Conservation (phyloP, 345 rosid genomes). For the Kernera saxatilis region DNA sequence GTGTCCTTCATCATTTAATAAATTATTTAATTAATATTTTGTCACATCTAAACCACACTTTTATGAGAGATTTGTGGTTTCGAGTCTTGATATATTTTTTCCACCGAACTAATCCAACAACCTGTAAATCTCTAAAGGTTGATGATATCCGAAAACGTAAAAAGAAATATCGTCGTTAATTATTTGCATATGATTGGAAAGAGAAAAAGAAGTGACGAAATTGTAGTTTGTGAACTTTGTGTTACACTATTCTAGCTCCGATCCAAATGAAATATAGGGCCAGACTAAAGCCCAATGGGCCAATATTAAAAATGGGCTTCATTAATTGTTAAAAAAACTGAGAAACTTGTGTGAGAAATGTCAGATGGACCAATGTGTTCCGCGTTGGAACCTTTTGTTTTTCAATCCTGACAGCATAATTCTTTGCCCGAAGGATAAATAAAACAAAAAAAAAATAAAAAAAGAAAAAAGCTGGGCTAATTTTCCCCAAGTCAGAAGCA, state of each 20-base stretch:
- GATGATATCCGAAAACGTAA: background rate
- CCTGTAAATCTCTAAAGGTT: background rate
- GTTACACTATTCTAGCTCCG: background rate
- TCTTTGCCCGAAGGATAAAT: constrained; percentile 8
- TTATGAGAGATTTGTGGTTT: background rate
- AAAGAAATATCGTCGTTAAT: background rate
- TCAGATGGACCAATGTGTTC: background rate
- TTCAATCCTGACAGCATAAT: constrained; percentile 11
- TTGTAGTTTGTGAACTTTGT: background rate
- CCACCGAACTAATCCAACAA: background rate
- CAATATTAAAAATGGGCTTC: background rate
- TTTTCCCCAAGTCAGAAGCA: constrained; percentile 14
- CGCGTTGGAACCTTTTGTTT: background rate
- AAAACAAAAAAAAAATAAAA: background rate
- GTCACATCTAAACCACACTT: background rate
- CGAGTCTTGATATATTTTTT: background rate
- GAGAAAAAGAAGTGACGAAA: background rate
- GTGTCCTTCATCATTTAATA: background rate
- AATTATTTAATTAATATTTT: background rate
- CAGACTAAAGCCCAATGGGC: background rate
- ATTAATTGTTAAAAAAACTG: background rate
- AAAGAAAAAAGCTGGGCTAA: background rate
- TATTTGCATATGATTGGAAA: background rate
- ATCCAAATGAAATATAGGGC: background rate
- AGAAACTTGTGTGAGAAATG: constrained; percentile 6